A percentile compares a stretch with the other conserved stretches of the same genome.
Conservation (phyloP, 2,329 filamentous ascomycete genomes). For the Diaporthe citriasiana region DNA sequence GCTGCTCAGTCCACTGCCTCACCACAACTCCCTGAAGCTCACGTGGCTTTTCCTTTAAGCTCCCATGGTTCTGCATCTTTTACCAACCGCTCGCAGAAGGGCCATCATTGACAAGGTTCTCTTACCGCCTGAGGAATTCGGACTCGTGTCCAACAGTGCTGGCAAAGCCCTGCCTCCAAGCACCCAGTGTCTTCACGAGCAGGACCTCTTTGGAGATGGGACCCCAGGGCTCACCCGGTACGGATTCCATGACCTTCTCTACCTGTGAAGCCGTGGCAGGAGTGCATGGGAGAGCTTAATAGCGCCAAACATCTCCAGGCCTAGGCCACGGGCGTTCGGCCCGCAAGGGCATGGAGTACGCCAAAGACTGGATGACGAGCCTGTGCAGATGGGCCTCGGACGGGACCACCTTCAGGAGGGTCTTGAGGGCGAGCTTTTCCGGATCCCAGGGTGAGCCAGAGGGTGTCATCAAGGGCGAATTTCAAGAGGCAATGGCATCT, state of each 20-base stretch:
- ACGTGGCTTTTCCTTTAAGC: not conserved
- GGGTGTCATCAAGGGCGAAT: not conserved
- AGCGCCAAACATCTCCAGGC: too few relatives aligned
- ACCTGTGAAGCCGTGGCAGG: not conserved
- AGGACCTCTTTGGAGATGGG: not conserved
- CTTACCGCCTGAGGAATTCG: not conserved
- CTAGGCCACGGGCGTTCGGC: too few relatives aligned
- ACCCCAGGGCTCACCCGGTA: not conserved
- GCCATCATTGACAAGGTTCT: not conserved
- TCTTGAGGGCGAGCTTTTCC: not conserved
- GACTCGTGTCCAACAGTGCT: not conserved
- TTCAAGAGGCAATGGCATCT: not conserved
- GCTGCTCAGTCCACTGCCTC: not conserved
- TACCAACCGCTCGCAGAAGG: not conserved
- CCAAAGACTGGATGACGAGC: slow-evolving; percentile 5
- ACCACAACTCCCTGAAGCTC: not conserved
- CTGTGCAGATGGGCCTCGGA: not conserved
- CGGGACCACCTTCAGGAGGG: not conserved
- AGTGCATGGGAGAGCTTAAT: not conserved
- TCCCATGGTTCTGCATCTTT: not conserved
- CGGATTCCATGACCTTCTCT: not conserved
- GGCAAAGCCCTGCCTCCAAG: not conserved
- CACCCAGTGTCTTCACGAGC: not conserved
- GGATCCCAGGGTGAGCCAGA: not conserved
- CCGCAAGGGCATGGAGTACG: not conserved